Evolutionary conservation across 371 early-diverging fungal species (phyloP).

Genomic region (Mucor saturninus): DNA sequence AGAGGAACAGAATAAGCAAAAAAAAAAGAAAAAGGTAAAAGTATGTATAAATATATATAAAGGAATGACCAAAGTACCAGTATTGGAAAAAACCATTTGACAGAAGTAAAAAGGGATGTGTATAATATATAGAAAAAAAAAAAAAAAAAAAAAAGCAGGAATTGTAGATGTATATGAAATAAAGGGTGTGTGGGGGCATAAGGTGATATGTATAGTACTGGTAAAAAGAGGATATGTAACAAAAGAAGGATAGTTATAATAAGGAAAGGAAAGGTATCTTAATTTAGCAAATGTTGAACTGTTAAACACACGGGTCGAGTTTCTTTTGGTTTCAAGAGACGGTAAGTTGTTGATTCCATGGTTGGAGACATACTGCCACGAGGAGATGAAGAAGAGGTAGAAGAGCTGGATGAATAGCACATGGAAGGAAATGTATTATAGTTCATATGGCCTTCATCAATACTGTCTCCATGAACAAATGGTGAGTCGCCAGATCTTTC

Average conservation of each 20-base stretch:
- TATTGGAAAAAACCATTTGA: constrained; percentile 8
- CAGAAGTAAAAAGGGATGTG: no score
- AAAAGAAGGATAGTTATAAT: constrained; percentile 5
- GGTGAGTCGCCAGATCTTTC: constrained; percentile 17
- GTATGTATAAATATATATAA: not conserved
- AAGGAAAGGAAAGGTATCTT: not conserved
- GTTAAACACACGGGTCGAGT: constrained; percentile 19
- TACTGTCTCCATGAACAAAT: not conserved
- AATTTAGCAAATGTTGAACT: constrained; percentile 17
- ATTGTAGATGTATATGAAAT: not conserved
- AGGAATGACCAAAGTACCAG: constrained; percentile 12
- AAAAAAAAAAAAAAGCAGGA: not conserved
- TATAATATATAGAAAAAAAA: not conserved
- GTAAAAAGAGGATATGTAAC: constrained; percentile 1
- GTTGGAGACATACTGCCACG: constrained; percentile 10
- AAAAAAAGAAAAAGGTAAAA: not conserved
- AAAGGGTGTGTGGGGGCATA: not conserved
- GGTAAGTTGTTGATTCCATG: constrained; percentile 13
- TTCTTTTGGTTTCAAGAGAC: constrained; percentile 23
- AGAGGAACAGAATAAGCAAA: not conserved
- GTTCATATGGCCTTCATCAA: not conserved
- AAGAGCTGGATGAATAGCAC: not conserved
- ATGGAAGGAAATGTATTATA: constrained; percentile 10
- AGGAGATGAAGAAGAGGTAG: constrained; percentile 3
- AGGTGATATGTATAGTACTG: not conserved